A percentile compares a stretch with the other conserved stretches of the same genome.
Evolutionary conservation across 257 asterid genomes (phyloP).

Genomic region (Pogostemon cablin): DNA sequence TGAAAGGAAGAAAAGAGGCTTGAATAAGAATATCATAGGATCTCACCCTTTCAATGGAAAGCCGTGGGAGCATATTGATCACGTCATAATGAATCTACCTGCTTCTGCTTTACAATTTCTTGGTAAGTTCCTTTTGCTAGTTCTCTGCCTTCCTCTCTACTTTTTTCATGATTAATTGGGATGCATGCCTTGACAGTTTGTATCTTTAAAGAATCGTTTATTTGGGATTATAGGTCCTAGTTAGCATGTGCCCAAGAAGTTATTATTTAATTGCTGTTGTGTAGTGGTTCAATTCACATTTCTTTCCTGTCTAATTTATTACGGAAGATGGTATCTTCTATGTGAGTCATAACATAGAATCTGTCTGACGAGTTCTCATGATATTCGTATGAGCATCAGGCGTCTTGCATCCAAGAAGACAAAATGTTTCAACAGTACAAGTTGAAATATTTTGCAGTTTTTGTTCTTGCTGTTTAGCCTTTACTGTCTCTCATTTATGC

Average conservation of each 20-base stretch:
- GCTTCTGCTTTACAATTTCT: conserved; percentile 91
- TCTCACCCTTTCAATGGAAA: conserved; percentile 51
- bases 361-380: not conserved
- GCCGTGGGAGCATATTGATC: conserved; percentile 96
- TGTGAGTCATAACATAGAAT: not conserved
- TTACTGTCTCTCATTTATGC: conserved; percentile 5
- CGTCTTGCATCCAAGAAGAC: not conserved
- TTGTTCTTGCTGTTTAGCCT: not conserved
- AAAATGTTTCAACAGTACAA: not conserved
- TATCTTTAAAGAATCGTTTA: not conserved
- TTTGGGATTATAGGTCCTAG: not conserved
- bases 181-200: not conserved
- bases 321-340: conserved; percentile 1
- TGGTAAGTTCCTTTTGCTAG: conserved; percentile 47
- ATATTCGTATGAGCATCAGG: not conserved
- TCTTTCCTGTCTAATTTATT: not conserved
- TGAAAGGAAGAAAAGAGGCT: conserved; percentile 54
- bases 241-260: not conserved
- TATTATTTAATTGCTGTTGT: not conserved
- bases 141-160: conserved; percentile 4
- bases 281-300: conserved; percentile 4
- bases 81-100: conserved; percentile 91
- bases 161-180: conserved; percentile 1
- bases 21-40: conserved; percentile 53
- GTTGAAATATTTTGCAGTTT: not conserved